These are phyloP conservation scores for Inonotus hispidus DNA, from an alignment of 1,284 basidiomycete genomes.

Conservation along the genomic window DNA sequence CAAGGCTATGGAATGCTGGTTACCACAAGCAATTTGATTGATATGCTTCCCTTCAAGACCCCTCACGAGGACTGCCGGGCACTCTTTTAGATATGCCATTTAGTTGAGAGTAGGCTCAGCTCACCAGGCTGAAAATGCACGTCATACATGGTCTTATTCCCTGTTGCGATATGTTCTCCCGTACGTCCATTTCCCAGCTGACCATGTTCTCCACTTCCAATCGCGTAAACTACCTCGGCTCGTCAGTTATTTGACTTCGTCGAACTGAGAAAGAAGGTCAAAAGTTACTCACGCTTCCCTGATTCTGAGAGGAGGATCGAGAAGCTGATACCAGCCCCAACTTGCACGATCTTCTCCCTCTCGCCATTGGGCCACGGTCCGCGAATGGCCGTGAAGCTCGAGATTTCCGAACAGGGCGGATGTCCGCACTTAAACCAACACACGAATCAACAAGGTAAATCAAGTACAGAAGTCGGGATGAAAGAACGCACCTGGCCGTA, in stretches of 20 bases:
- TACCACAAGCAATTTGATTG: conserved; percentile 77
- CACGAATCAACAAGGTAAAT: not conserved
- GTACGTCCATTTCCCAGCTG: conserved; percentile 90
- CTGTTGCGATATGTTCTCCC: conserved; percentile 82
- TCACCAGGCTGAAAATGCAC: conserved; percentile 71
- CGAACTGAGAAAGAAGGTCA: conserved; percentile 5
- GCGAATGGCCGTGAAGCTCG: conserved; percentile 58
- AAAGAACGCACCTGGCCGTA: conserved; percentile 65
- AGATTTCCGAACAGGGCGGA: conserved; percentile 53
- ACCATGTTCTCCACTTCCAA: conserved; percentile 90
- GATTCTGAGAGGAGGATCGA: conserved; percentile 75
- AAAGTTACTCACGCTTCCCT: conserved; percentile 58
- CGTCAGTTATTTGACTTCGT: not conserved
- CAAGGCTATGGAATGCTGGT: conserved; percentile 81
- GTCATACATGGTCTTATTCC: conserved; percentile 79
- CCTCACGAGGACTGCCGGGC: conserved; percentile 55
- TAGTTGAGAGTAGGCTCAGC: conserved; percentile 24
- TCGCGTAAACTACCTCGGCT: conserved; percentile 68
- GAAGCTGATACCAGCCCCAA: conserved; percentile 79
- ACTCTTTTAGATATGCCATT: conserved; percentile 1
- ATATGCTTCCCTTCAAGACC: conserved; percentile 74
- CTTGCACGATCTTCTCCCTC: conserved; percentile 64
- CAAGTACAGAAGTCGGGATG: not conserved
- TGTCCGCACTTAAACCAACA: conserved; percentile 60
- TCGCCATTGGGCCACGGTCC: conserved; percentile 49